Base-by-base conservation (phyloP, 495 filamentous ascomycete genomes). In the Neurospora africana region DNA sequence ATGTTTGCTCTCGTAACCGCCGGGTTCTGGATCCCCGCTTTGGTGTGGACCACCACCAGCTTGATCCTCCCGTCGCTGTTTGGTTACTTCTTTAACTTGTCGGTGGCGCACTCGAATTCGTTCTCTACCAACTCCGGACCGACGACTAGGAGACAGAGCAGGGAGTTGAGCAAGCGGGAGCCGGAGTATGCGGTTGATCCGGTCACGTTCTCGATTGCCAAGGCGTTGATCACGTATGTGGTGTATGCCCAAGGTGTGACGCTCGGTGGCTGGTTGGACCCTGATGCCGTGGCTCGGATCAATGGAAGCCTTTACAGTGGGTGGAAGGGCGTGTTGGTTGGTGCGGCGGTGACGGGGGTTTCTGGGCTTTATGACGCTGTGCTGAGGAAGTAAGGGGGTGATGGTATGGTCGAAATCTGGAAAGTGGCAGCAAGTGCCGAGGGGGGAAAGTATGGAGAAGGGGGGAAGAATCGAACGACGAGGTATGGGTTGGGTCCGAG, bases 11-110 rank as follows among this genome's bases (percentile, higher is more conserved):
- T 98, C n/a, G 79, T 97, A 10, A 93, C 91, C 4, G 78, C 85
- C 36, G 84, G 83, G 1, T 98, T 97, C 84, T 99, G 95, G 95
- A 87, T 85, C 0, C 91, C 94, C 0, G 88, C 92, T 38, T 83
- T 88, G 11, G 84, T 95, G 30, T 99, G 96, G 95, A 74, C 87
- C 3, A 77, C 91, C 36, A 95, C 93, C 4, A 89, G 87, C 75
- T 74, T 94, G 19, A 36, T 91, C 17, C 68, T 95, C 73, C 95
- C 95, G 5, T 75, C 89, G 70, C 70, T 90, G 35, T 85, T 88
- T 41, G 92, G 91, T 2, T 98, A 93, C 77, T 95, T 98, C 78
- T 88, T 96, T 84, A 98, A 99, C 79, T 77, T 98, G 75, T 91
- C 88, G 67, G 81, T 79, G 72, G 82, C 79, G 70, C 74, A 78